phyloP scores from a whole-genome alignment of 208 protist genomes.

The Leptomonas pyrrhocoris region DNA sequence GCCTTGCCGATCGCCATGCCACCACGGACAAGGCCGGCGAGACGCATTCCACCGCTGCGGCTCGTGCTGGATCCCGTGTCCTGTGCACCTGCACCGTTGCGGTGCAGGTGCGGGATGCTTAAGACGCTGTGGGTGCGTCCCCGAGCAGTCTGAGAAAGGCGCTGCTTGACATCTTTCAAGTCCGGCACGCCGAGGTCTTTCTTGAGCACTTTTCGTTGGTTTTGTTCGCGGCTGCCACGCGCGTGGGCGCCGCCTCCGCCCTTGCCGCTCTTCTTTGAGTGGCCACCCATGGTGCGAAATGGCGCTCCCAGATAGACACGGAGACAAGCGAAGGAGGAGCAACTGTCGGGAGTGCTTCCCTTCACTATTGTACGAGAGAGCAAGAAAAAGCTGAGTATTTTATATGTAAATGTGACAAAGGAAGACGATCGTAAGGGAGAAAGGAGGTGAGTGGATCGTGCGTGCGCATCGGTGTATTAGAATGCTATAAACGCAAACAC shows the following conservation, averaged over 20 bases:
- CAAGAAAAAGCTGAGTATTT: background rate
- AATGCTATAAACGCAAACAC: background rate
- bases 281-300: slow-evolving; percentile 64
- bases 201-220: slow-evolving; percentile 56
- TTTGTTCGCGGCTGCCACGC: slow-evolving; percentile 31
- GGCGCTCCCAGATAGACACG: background rate
- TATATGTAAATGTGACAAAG: too few relatives aligned
- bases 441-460: too few relatives aligned
- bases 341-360: too few relatives aligned
- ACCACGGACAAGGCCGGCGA: slow-evolving; percentile 21
- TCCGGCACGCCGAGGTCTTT: slow-evolving; percentile 86
- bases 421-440: too few relatives aligned
- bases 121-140: slow-evolving; percentile 73
- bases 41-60: slow-evolving; percentile 15
- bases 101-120: slow-evolving; percentile 49
- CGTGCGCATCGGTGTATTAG: background rate
- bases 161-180: slow-evolving; percentile 65
- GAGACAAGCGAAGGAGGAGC: background rate
- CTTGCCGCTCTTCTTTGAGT: slow-evolving; percentile 87
- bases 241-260: slow-evolving; percentile 68
- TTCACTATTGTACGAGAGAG: too few relatives aligned
- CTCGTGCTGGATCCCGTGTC: background rate
- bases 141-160: slow-evolving; percentile 64
- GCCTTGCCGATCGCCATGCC: slow-evolving; percentile 11
- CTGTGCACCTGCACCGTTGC: slow-evolving; percentile 6